Evolutionary conservation across 1,139 yeast species (phyloP).

Genomic region (Diutina neorugosa): DNA sequence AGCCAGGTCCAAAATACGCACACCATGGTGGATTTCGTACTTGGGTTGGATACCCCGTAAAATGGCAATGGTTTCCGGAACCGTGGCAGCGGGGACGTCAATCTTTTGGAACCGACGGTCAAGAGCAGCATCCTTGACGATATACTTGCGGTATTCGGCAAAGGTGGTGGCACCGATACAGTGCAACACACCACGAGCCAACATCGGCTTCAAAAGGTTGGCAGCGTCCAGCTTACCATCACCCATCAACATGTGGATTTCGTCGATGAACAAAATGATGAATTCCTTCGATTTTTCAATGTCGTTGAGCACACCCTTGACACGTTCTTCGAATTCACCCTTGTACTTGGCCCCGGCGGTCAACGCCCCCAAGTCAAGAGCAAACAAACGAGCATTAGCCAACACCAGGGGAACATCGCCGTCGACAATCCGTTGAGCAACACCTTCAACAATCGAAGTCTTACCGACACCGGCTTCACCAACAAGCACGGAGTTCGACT

Average conservation of each 20-base stretch:
- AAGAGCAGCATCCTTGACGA: constrained; percentile 96
- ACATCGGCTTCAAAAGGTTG: constrained; percentile 88
- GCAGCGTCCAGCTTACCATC: constrained; percentile 95
- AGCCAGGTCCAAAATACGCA: constrained; percentile 89
- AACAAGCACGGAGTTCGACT: constrained; percentile 89
- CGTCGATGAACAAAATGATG: constrained; percentile 88
- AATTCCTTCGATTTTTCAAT: constrained; percentile 78
- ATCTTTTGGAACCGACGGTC: constrained; percentile 97
- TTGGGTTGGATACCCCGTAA: constrained; percentile 92
- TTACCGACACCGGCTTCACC: constrained; percentile 99
- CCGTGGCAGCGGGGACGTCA: constrained; percentile 89
- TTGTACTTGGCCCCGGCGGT: constrained; percentile 98
- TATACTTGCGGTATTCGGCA: constrained; percentile 82
- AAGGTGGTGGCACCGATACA: constrained; percentile 98
- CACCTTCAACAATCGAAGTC: constrained; percentile 96
- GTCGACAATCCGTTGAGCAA: constrained; percentile 92
- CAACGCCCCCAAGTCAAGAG: constrained; percentile 87
- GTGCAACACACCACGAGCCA: constrained; percentile 91
- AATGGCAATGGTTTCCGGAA: constrained; percentile 88
- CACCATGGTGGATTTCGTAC: constrained; percentile 97
- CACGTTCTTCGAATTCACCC: constrained; percentile 97
- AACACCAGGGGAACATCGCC: constrained; percentile 88
- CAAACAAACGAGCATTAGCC: constrained; percentile 67
- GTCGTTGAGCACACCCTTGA: constrained; percentile 90
- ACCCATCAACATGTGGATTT: constrained; percentile 98